Base-by-base conservation (phyloP, 108 stramenopile species). In the Conticribra guillardii region DNA sequence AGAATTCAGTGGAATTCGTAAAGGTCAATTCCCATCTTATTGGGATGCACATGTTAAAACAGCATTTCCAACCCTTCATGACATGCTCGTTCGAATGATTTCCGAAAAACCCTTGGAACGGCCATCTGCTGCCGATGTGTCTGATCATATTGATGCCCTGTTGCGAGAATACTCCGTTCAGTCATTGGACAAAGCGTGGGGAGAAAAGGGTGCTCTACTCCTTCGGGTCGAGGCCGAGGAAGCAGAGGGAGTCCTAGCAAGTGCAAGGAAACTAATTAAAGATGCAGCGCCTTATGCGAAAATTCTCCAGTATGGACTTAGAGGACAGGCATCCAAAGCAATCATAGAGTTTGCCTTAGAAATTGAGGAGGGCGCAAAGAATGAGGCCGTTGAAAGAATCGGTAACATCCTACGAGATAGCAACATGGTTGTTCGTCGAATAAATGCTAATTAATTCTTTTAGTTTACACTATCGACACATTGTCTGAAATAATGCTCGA, bases 221-320 rank as follows among this genome's bases (percentile, higher is more conserved):
- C 75, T 92, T 31, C 78, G 90, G 8, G 88, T 95, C 1, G 93
- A 94, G 67, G 80, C 87, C 0, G 68, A 84, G 34, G 83, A 84
- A 45, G 64, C 62, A 33, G 88, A 87, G 53, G 84, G 82, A 29
- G 88, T 88, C 26, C 66, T 94, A 64, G 48, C 73, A n/a, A 54
- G 73, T 53, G 77, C 89, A 23, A 87, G 88, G 74, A 46, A 75
- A 45, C 64, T 89, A 11, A 84, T 91, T 16, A 81, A 76, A 68
- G 65, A 81, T 16, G 84, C 87, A 19, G 78, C 83, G 11, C 73
- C 80, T 5, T 5, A 70, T 4, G 81, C 91, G 26, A 80, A 79
- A 24, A 87, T 95, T 58, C 48, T 86, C 5, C 90, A 95, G 75
- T 95, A 91, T 66, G 93, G 90, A 24, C 74, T 94, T 22, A 67